A percentile compares a stretch with the other conserved stretches of the same genome.
These are phyloP conservation scores for Tuber microsphaerosporum DNA, from an alignment of 495 filamentous ascomycete species.

Conservation along the genomic window DNA sequence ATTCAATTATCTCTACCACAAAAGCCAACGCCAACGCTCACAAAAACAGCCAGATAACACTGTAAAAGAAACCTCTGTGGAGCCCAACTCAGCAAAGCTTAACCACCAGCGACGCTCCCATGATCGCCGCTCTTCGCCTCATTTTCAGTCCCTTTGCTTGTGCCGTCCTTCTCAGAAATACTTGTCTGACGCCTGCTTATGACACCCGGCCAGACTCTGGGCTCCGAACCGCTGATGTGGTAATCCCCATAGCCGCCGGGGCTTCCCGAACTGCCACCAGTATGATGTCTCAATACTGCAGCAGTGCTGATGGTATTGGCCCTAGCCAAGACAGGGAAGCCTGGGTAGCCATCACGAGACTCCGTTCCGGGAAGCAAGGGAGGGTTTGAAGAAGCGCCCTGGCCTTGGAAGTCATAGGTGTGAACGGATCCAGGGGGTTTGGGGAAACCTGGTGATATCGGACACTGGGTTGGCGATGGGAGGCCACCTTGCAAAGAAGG, in stretches of 20 bases:
- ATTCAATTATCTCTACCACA: neutral
- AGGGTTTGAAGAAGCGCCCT: neutral
- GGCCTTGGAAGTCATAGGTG: conserved; percentile 20
- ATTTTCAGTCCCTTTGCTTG: neutral
- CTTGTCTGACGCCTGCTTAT: conserved; percentile 51
- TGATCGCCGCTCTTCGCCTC: conserved; percentile 16
- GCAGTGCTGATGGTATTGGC: conserved; percentile 27
- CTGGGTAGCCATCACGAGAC: neutral
- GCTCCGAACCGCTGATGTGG: conserved; percentile 54
- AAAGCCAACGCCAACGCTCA: neutral
- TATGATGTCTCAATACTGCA: conserved; percentile 18
- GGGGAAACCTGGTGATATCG: conserved; percentile 29
- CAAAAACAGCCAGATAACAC: neutral
- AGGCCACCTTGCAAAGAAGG: conserved; percentile 12
- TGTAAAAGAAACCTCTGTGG: neutral
- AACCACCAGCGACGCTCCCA: conserved; percentile 24
- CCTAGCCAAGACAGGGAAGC: conserved; percentile 11
- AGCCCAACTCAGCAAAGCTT: neutral
- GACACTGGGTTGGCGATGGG: conserved; percentile 29
- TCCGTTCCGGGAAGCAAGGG: neutral
- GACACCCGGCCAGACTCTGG: conserved; percentile 65
- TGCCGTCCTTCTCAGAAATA: conserved; percentile 41
- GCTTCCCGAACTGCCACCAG: conserved; percentile 13
- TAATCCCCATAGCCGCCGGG: conserved; percentile 40
- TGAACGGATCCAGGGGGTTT: conserved; percentile 23